These are phyloP conservation scores for Noccaea bulbosa DNA, from an alignment of 345 rosid genomes.

Conservation along the genomic window DNA sequence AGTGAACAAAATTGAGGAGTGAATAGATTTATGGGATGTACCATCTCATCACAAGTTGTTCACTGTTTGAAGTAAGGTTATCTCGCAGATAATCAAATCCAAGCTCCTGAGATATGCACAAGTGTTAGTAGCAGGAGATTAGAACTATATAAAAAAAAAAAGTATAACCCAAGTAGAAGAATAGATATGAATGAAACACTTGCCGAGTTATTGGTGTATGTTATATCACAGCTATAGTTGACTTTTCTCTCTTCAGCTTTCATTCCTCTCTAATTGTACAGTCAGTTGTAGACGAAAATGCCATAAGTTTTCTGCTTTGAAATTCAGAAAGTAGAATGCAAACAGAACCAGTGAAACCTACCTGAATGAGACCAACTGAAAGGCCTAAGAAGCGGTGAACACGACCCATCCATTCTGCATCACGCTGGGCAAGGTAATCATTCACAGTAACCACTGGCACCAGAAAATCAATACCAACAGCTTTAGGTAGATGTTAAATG, in stretches of 20 bases:
- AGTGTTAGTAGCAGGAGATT: slow-evolving; percentile 27
- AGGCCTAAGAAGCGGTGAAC: slow-evolving; percentile 92
- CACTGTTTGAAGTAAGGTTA: slow-evolving; percentile 79
- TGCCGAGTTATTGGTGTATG: slow-evolving; percentile 92
- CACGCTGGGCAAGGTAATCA: slow-evolving; percentile 95
- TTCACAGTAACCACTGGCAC: slow-evolving; percentile 92
- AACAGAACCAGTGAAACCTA: slow-evolving; percentile 29
- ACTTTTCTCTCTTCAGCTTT: slow-evolving; percentile 74
- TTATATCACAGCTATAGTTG: slow-evolving; percentile 85
- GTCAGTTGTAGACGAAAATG: slow-evolving; percentile 28
- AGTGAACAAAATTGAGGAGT: slow-evolving; percentile 18
- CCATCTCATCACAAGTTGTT: slow-evolving; percentile 98
- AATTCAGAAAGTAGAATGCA: slow-evolving; percentile 2
- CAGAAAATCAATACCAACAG: slow-evolving; percentile 36
- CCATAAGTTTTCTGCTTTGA: slow-evolving; percentile 24
- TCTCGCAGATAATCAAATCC: slow-evolving; percentile 99
- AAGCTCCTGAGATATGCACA: slow-evolving; percentile 71
- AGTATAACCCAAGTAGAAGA: slow-evolving; percentile 10
- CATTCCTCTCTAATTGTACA: slow-evolving; percentile 74
- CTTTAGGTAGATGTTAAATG: slow-evolving; percentile 4
- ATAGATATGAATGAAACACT: slow-evolving; percentile 42
- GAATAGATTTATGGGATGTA: slow-evolving; percentile 43
- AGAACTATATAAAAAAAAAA: neutral
- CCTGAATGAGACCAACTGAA: slow-evolving; percentile 98
- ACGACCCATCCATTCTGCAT: slow-evolving; percentile 99